Percentiles rank a stretch among this genome's conserved stretches.
Evolutionary conservation across 73 alveolate genomes (phyloP).

Genomic region (Effrenium voratum): DNA sequence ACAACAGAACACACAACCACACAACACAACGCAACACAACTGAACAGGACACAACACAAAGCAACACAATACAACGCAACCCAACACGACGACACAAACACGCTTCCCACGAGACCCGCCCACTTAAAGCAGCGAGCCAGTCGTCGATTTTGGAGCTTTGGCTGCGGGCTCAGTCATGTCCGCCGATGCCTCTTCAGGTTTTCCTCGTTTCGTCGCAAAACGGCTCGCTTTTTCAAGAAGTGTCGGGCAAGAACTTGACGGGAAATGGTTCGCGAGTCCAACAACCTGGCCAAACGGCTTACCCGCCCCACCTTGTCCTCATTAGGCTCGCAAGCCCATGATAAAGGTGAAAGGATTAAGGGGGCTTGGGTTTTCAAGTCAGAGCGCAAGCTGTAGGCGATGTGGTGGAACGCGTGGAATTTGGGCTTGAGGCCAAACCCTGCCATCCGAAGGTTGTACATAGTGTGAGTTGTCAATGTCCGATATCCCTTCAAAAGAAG

Average conservation of each 20-base stretch:
- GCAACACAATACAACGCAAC: not conserved
- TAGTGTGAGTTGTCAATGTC: not conserved
- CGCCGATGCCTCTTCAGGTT: too few species aligned
- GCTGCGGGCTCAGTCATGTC: not conserved
- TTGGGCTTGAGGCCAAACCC: conserved; percentile 18
- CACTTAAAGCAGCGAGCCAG: not conserved
- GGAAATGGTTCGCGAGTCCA: not conserved
- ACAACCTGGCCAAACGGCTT: not conserved
- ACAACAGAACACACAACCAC: too few species aligned
- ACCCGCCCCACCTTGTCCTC: conserved; percentile 22
- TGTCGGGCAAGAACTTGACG: not conserved
- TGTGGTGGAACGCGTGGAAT: conserved; percentile 8
- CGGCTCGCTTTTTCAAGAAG: conserved; percentile 23
- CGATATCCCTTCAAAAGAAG: not conserved
- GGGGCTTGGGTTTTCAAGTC: not conserved
- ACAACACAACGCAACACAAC: not conserved
- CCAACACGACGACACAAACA: not conserved
- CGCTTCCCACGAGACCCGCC: not conserved
- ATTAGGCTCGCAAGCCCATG: not conserved
- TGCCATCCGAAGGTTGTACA: not conserved
- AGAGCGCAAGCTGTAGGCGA: not conserved
- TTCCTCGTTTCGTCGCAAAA: not conserved
- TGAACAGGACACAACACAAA: not conserved
- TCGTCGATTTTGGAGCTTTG: not conserved
- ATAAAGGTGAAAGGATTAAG: not conserved